Evolutionary conservation across 345 rosid genomes (phyloP).

Genomic region (Syzygium grande): DNA sequence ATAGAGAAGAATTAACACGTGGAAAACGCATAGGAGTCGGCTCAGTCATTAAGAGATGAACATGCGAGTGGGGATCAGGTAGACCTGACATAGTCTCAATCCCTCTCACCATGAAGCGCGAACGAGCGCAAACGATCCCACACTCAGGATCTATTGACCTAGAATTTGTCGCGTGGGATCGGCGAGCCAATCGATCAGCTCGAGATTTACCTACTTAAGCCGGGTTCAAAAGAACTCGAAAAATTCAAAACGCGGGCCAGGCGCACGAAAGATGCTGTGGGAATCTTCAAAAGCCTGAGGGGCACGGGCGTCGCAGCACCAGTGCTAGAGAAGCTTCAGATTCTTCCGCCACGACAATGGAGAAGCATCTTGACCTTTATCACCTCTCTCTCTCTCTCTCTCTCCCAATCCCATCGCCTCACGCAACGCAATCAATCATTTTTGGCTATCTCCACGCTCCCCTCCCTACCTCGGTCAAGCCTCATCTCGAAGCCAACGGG

Average conservation of each 20-base stretch:
- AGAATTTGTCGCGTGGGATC: neutral
- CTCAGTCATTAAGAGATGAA: neutral
- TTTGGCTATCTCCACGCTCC: neutral
- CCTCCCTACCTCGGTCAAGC: neutral
- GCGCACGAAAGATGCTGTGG: neutral
- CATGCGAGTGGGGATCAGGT: neutral
- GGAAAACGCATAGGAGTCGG: neutral
- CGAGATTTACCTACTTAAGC: neutral
- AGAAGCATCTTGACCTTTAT: neutral
- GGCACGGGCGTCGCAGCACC: neutral
- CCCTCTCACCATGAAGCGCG: neutral
- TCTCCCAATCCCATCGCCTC: neutral
- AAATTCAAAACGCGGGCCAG: neutral
- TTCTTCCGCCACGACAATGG: neutral
- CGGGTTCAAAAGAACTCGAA: neutral
- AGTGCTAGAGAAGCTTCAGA: neutral
- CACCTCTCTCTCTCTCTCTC: neutral
- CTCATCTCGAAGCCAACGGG: neutral
- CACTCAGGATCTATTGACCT: neutral
- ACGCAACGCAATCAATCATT: neutral
- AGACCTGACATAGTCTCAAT: neutral
- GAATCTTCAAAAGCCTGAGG: neutral
- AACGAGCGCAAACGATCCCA: neutral
- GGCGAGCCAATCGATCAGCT: neutral
- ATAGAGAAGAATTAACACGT: too few species aligned